phyloP scores from a whole-genome alignment of 2,329 filamentous ascomycete species.

The Lanzia echinophila region DNA sequence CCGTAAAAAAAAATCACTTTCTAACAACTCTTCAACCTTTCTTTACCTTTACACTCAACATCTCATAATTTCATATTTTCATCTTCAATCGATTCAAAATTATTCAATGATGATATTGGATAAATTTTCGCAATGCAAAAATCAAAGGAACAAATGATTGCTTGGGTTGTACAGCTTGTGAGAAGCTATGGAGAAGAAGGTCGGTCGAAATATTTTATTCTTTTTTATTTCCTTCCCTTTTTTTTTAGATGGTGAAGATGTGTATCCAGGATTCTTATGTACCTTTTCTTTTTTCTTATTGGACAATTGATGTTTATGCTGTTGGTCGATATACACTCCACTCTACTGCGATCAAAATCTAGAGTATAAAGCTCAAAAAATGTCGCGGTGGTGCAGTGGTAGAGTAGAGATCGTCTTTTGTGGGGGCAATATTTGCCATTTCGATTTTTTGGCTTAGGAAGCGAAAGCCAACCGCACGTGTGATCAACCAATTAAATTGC shows the following conservation, averaged over 20 bases:
- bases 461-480: not conserved
- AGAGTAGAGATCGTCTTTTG: not conserved
- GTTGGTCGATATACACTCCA: too few species aligned
- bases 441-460: not conserved
- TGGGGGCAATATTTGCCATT: not conserved
- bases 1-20: not conserved
- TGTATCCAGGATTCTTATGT: too few species aligned
- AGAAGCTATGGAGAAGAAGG: not conserved
- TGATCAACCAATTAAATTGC: not conserved
- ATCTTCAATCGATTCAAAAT: not conserved
- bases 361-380: not conserved
- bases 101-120: constrained; percentile 2
- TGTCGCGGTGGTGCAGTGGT: constrained; percentile 4
- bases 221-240: too few species aligned
- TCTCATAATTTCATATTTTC: not conserved
- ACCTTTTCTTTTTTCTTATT: too few species aligned
- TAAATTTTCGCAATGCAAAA: not conserved
- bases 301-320: too few species aligned
- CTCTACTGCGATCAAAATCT: too few species aligned
- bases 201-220: too few species aligned
- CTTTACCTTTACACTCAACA: not conserved
- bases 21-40: not conserved
- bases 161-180: constrained; percentile 5
- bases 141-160: constrained; percentile 8
- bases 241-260: too few species aligned